Conservation (phyloP, 345 rosid species). For the Noccaea caerulescens region DNA sequence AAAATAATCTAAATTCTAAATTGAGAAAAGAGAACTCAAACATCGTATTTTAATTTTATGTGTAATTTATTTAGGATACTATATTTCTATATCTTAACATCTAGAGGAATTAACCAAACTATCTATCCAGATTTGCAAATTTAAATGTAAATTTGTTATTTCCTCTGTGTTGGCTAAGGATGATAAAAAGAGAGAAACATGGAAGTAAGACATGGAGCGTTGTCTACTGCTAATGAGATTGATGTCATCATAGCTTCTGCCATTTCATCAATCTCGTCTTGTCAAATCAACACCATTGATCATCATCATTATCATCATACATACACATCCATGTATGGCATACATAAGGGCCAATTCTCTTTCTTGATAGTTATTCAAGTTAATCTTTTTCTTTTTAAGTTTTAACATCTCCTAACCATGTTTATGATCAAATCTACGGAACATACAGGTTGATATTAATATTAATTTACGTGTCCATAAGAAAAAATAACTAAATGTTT, state of each 20-base stretch:
- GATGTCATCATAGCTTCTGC: slow-evolving; percentile 38
- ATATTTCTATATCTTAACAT: background rate
- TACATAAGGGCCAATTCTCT: slow-evolving; percentile 9
- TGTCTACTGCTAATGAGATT: slow-evolving; percentile 37
- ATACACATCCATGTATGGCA: slow-evolving; percentile 29
- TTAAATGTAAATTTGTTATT: background rate
- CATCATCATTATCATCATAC: slow-evolving; percentile 6
- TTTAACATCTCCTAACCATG: slow-evolving; percentile 31
- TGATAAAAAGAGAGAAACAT: slow-evolving; percentile 40
- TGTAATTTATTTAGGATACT: background rate
- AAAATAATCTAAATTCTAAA: no score
- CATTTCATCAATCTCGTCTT: slow-evolving; percentile 27
- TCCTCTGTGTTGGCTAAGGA: slow-evolving; percentile 5
- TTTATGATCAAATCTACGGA: slow-evolving; percentile 15
- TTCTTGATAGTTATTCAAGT: slow-evolving; percentile 10
- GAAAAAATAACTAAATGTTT: background rate
- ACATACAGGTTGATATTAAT: slow-evolving; percentile 6
- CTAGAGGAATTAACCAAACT: background rate
- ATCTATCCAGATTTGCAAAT: background rate
- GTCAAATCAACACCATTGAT: slow-evolving; percentile 41
- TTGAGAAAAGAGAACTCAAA: no score
- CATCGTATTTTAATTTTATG: no score
- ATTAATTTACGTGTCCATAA: slow-evolving; percentile 23
- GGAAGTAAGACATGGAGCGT: slow-evolving; percentile 42
- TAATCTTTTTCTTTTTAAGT: background rate